Evolutionary conservation across 768 basidiomycete genomes (phyloP).

Genomic region (Pulveroboletus sp.): DNA sequence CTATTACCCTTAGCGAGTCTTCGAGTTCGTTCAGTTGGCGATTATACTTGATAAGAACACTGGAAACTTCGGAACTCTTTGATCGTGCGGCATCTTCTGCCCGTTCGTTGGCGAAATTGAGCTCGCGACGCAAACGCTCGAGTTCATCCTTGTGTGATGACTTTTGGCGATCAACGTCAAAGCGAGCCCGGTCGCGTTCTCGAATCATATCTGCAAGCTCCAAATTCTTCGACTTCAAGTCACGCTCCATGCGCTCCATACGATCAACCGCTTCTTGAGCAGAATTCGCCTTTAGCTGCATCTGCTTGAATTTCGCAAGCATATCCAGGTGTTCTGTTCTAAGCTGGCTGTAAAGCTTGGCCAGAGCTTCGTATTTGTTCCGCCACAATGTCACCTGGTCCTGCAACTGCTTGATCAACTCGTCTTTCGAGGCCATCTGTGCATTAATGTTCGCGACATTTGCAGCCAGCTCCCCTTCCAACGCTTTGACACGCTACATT

Average conservation of each 20-base stretch:
- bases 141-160: conserved; percentile 92
- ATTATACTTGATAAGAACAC: conserved; percentile 88
- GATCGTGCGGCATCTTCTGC: conserved; percentile 89
- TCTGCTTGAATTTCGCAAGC: conserved; percentile 93
- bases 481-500: conserved; percentile 83
- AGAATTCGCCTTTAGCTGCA: conserved; percentile 97
- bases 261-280: conserved; percentile 97
- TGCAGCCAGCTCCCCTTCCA: conserved; percentile 83
- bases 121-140: conserved; percentile 86
- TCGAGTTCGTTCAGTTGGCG: conserved; percentile 95
- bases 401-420: conserved; percentile 90
- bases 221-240: conserved; percentile 96
- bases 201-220: conserved; percentile 99
- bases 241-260: conserved; percentile 98
- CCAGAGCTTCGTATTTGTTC: conserved; percentile 97
- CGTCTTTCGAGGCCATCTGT: conserved; percentile 89
- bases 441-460: conserved; percentile 73
- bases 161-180: conserved; percentile 92
- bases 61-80: conserved; percentile 90
- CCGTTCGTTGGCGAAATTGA: conserved; percentile 95
- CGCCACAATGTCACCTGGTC: conserved; percentile 97
- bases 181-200: conserved; percentile 92
- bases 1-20: conserved; percentile 80
- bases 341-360: conserved; percentile 97
- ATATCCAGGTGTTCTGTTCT: conserved; percentile 97